These are phyloP conservation scores for Mucor racemosus DNA, from an alignment of 371 early-diverging fungal species.

Conservation along the genomic window DNA sequence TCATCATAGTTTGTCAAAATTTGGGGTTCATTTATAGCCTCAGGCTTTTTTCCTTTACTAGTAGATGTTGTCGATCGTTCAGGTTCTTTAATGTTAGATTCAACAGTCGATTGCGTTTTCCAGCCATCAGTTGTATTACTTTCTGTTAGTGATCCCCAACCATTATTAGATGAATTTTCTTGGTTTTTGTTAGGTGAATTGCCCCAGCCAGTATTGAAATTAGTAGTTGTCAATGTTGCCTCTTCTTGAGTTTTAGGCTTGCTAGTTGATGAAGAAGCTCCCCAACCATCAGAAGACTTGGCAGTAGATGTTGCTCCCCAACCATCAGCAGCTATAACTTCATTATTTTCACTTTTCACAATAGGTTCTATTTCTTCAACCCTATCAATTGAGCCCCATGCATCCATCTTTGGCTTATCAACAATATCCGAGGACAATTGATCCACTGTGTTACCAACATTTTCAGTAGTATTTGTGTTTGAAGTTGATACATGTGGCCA, in stretches of 20 bases:
- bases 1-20: neutral
- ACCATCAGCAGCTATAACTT: neutral
- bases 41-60: too few species aligned
- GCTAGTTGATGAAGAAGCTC: neutral
- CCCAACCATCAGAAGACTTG: neutral
- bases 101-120: neutral
- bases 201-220: too few species aligned
- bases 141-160: neutral
- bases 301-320: neutral
- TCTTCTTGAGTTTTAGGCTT: neutral
- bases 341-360: neutral
- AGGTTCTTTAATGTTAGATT: neutral
- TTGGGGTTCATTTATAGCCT: too few species aligned
- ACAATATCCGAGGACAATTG: neutral
- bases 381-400: slow-evolving; percentile 10
- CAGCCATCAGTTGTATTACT: neutral
- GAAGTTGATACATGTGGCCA: slow-evolving; percentile 11
- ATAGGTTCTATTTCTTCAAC: neutral
- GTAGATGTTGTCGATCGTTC: neutral
- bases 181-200: neutral
- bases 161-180: neutral
- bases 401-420: neutral
- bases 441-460: neutral
- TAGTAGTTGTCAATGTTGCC: neutral
- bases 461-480: neutral